Percentiles rank a stretch among this genome's conserved stretches.
phyloP scores from a whole-genome alignment of 305 asterid species.

The Fraxinus paxiana region DNA sequence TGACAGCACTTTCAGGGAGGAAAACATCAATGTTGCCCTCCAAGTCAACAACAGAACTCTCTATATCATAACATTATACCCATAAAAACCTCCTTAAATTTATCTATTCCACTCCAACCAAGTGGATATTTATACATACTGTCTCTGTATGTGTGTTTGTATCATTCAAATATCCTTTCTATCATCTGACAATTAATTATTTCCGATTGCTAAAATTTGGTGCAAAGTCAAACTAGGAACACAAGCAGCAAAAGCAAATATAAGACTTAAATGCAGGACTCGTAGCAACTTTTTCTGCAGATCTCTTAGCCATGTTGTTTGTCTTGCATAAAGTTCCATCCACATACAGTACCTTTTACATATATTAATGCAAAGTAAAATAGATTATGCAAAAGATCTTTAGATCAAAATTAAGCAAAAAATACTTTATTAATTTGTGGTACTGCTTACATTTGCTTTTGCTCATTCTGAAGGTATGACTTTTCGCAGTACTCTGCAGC shows the following conservation, averaged over 20 bases:
- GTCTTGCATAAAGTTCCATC: not conserved
- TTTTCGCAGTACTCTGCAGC: constrained; percentile 92
- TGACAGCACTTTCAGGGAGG: not conserved
- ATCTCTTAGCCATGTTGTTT: not conserved
- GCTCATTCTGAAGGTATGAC: constrained; percentile 74
- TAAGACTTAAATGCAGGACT: not conserved
- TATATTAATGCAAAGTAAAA: not conserved
- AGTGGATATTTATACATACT: not conserved
- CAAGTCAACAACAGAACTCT: not conserved
- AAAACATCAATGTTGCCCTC: not conserved
- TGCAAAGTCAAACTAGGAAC: not conserved
- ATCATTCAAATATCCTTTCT: not conserved
- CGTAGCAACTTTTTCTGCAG: not conserved
- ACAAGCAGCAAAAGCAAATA: not conserved
- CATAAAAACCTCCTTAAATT: not conserved
- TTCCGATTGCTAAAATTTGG: not conserved
- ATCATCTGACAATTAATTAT: not conserved
- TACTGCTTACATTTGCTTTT: constrained; percentile 71
- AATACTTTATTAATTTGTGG: not conserved
- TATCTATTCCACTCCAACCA: not conserved
- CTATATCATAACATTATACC: not conserved
- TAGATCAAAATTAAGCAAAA: constrained; percentile 9
- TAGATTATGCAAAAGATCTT: not conserved
- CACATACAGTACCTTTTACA: not conserved
- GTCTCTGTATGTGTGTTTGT: not conserved